These are phyloP conservation scores for Pythium phragmitis DNA, from an alignment of 352 stramenopile genomes.

Conservation along the genomic window DNA sequence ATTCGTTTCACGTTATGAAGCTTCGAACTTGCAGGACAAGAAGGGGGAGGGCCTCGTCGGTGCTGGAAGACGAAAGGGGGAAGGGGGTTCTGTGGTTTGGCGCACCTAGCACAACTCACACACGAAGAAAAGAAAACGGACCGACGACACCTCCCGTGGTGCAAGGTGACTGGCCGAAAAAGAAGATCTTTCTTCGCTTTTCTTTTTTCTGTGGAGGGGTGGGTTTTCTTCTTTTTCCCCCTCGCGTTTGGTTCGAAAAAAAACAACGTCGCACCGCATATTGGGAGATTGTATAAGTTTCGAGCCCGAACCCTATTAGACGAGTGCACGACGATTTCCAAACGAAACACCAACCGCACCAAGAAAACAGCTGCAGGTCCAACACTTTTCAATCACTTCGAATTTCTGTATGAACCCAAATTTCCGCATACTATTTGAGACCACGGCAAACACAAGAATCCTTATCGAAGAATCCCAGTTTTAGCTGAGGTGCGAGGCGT, in stretches of 20 bases:
- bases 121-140: background rate
- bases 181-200: constrained; percentile 25
- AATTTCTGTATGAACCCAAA: background rate
- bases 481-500: no score
- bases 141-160: constrained; percentile 1
- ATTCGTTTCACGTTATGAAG: background rate
- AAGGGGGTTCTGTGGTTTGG: constrained; percentile 8
- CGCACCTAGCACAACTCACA: constrained; percentile 1
- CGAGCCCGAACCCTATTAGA: constrained; percentile 2
- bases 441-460: no score
- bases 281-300: background rate
- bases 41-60: background rate
- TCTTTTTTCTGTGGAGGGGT: constrained; percentile 16
- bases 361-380: background rate
- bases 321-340: constrained; percentile 10
- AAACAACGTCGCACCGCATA: background rate
- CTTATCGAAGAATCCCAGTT: no score
- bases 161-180: constrained; percentile 20
- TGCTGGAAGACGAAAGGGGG: constrained; percentile 1
- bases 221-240: constrained; percentile 17
- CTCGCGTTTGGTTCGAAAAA: constrained; percentile 19
- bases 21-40: background rate
- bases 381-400: background rate
- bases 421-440: no score
- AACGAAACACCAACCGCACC: background rate